phyloP scores from a whole-genome alignment of 2,329 filamentous ascomycete species.

The Penicillium decumbens region DNA sequence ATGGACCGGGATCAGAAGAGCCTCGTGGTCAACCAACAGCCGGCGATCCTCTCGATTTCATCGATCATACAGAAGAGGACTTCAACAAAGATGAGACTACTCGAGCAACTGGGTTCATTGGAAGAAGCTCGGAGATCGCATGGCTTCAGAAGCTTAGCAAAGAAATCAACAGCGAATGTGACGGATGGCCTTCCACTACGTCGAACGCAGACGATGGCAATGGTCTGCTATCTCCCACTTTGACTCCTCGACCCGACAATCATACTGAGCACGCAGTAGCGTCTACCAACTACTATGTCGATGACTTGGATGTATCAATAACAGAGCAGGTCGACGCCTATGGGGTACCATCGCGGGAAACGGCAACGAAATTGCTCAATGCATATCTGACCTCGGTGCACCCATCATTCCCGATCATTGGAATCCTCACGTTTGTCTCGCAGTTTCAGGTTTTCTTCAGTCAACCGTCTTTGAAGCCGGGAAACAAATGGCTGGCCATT shows the following conservation, averaged over 20 bases:
- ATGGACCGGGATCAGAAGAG: constrained; percentile 19
- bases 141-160: constrained; percentile 42
- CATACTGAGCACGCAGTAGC: constrained; percentile 25
- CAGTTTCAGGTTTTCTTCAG: constrained; percentile 41
- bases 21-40: constrained; percentile 23
- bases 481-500: constrained; percentile 42
- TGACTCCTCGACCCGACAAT: constrained; percentile 23
- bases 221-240: constrained; percentile 26
- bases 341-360: constrained; percentile 35
- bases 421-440: constrained; percentile 38
- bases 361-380: constrained; percentile 39
- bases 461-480: constrained; percentile 32
- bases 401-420: constrained; percentile 44
- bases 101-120: constrained; percentile 42
- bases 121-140: constrained; percentile 44
- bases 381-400: constrained; percentile 43
- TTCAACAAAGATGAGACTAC: constrained; percentile 38
- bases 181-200: constrained; percentile 14
- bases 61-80: constrained; percentile 43
- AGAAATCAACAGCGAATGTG: constrained; percentile 29
- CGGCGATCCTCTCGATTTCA: constrained; percentile 34
- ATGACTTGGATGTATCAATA: constrained; percentile 38
- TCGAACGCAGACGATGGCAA: constrained; percentile 19
- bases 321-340: constrained; percentile 34
- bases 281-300: constrained; percentile 38